Base-by-base conservation (phyloP, 2,329 filamentous ascomycete genomes). In the Fusarium sp. region DNA sequence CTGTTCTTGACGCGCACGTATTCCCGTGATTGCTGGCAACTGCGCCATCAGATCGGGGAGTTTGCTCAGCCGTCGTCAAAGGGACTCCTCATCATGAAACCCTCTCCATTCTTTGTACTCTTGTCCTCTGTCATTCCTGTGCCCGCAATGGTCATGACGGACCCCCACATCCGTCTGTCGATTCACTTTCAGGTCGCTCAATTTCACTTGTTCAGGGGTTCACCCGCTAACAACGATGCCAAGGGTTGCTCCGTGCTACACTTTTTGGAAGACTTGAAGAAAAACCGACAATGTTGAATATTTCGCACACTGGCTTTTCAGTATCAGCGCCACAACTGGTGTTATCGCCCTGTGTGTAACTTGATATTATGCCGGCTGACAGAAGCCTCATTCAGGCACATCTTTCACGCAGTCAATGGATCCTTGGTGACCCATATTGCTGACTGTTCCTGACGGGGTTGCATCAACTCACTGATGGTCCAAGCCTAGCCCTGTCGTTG, bases 181-280 rank as follows among this genome's bases (percentile, higher is more conserved):
- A 71, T 68, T 65, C 50, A 58, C 38, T 58, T 59, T 47, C 50
- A 70, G 67, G 60, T 40, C 15, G 57, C 63, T 62, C 61, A 69
- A 69, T 74, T 69, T 63, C 61, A 68, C 54, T 59, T 63, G 68
- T 56, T 63, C 61, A 71, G 68, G 71, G 71, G 65, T 72, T 60
- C 37, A 60, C 22, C 45, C 47, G 17, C 47, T 54, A 54, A 32
- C 6, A 54, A 32, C 12, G 11, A 54, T 32, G 27, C 27, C 47
- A 54, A 32, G 47, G 47, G 47, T 54, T 54, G 47, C 27, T 54
- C 27, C 47, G 47, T 54, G 5, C 47, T 30, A 54, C 47, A 54
- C 47, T 32, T 25, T 54, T 25, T 52, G 47, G 27, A 54, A 54
- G 7, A 54, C 47, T 33, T 20, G 27, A 33, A 54, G 47, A 52